A percentile compares a stretch with the other conserved stretches of the same genome.
These are phyloP conservation scores for Aristolochia fimbriata DNA, from an alignment of 164 flowering plant genomes.

Conservation along the genomic window DNA sequence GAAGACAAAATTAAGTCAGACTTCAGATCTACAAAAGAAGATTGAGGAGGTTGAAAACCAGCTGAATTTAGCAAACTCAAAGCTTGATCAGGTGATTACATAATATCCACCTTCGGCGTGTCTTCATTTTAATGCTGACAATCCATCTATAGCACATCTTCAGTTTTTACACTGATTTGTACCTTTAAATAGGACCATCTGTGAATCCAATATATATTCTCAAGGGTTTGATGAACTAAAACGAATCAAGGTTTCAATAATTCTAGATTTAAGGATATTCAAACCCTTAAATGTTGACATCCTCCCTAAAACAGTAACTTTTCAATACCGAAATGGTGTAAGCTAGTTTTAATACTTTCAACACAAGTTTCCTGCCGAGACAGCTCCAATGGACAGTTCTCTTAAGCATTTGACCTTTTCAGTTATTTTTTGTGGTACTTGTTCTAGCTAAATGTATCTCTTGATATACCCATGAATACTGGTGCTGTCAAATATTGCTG, in stretches of 20 bases:
- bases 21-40: conserved; percentile 20
- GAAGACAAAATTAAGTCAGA: conserved; percentile 17
- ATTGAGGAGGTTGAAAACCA: conserved; percentile 23
- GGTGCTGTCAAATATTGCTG: not conserved
- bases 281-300: too few relatives aligned
- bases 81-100: conserved; percentile 6
- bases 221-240: too few relatives aligned
- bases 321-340: too few relatives aligned
- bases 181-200: not conserved
- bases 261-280: too few relatives aligned
- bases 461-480: not conserved
- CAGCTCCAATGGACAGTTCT: too few relatives aligned
- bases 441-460: not conserved
- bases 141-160: not conserved
- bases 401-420: too few relatives aligned
- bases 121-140: too few relatives aligned
- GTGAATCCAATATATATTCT: not conserved
- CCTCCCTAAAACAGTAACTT: too few relatives aligned
- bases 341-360: too few relatives aligned
- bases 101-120: too few relatives aligned
- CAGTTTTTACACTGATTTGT: not conserved
- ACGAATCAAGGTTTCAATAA: too few relatives aligned
- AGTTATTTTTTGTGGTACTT: not conserved
- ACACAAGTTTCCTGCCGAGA: too few relatives aligned
- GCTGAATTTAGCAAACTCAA: conserved; percentile 18